These are phyloP conservation scores for Ilyonectria mors-panacis DNA, from an alignment of 2,329 filamentous ascomycete species.

Conservation along the genomic window DNA sequence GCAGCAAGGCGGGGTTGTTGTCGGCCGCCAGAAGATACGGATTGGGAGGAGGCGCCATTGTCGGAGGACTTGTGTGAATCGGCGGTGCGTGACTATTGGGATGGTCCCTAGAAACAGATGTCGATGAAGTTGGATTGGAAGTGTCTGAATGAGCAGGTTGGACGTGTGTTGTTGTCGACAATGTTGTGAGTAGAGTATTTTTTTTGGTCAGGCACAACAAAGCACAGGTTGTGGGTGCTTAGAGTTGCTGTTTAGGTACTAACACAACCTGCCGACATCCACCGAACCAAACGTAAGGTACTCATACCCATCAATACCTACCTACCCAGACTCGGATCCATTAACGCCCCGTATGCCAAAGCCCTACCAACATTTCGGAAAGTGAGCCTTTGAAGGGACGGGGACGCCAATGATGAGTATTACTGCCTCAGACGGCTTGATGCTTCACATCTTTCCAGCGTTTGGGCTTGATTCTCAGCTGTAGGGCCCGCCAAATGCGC, in stretches of 20 bases:
- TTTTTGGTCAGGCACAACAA: not conserved
- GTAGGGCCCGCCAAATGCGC: slow-evolving; percentile 25
- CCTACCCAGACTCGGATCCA: not conserved
- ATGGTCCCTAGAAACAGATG: not conserved
- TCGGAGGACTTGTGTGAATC: slow-evolving; percentile 10
- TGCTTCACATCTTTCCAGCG: slow-evolving; percentile 6
- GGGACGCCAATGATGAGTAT: not conserved
- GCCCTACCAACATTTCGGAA: not conserved
- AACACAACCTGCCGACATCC: not conserved
- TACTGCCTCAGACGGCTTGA: slow-evolving; percentile 26
- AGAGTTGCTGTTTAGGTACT: not conserved
- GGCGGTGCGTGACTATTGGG: not conserved
- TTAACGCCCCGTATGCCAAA: not conserved
- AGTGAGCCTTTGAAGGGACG: not conserved
- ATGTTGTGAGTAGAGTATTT: not conserved
- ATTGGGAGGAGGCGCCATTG: slow-evolving; percentile 67
- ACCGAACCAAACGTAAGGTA: not conserved
- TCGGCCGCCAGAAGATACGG: slow-evolving; percentile 86
- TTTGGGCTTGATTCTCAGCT: slow-evolving; percentile 2
- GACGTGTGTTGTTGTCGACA: not conserved
- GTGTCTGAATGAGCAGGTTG: not conserved
- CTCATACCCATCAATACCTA: not conserved
- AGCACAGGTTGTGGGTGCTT: not conserved
- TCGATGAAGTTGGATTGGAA: not conserved
- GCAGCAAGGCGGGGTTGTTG: slow-evolving; percentile 80